Conservation (phyloP, 2,329 filamentous ascomycete species). For the Stagonosporopsis tanaceti region DNA sequence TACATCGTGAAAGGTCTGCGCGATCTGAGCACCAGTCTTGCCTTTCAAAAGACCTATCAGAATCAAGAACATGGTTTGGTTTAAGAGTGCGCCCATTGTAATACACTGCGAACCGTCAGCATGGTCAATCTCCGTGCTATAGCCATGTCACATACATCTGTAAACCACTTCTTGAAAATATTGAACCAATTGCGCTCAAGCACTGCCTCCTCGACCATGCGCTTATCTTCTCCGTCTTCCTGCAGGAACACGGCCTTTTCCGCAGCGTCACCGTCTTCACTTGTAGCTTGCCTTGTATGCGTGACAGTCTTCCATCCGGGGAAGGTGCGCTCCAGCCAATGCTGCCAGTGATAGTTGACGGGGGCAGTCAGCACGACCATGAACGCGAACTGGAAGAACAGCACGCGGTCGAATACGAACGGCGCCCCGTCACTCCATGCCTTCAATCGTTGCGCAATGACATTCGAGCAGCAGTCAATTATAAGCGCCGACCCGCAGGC, state of each 20-base stretch:
- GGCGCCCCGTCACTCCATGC: constrained; percentile 45
- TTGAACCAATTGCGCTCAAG: constrained; percentile 59
- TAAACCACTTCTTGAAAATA: constrained; percentile 70
- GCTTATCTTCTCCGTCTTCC: constrained; percentile 40
- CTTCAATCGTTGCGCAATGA: constrained; percentile 48
- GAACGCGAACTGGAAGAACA: constrained; percentile 55
- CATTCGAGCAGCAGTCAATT: constrained; percentile 49
- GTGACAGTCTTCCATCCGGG: constrained; percentile 62
- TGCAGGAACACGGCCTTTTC: constrained; percentile 41
- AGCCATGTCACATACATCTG: constrained; percentile 57
- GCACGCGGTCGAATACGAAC: constrained; percentile 49
- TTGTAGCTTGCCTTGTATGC: constrained; percentile 22
- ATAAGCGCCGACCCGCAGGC: constrained; percentile 46
- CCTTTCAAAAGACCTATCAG: constrained; percentile 63
- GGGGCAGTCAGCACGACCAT: constrained; percentile 77
- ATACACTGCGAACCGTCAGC: constrained; percentile 53
- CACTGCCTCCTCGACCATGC: constrained; percentile 38
- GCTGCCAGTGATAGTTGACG: constrained; percentile 87
- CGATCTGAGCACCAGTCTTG: constrained; percentile 42
- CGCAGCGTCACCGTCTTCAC: constrained; percentile 29
- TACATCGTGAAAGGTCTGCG: constrained; percentile 47
- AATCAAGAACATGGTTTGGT: constrained; percentile 71
- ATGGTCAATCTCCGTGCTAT: neutral
- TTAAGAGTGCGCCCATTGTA: constrained; percentile 69
- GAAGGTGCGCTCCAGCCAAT: constrained; percentile 76